These are phyloP conservation scores for Penicillium concentricum DNA, from an alignment of 2,329 filamentous ascomycete genomes.

Conservation along the genomic window DNA sequence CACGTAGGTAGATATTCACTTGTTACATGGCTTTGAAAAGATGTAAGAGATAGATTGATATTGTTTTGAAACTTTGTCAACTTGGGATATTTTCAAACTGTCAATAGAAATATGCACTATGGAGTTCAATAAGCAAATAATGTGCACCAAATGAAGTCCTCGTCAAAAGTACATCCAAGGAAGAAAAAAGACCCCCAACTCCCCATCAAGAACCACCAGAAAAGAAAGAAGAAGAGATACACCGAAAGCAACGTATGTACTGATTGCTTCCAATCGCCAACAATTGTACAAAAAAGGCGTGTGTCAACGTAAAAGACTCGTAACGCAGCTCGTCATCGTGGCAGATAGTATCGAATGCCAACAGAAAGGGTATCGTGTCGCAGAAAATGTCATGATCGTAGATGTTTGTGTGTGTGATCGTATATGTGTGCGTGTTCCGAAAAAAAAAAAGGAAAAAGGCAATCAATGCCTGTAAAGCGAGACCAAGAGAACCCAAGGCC, in stretches of 20 bases:
- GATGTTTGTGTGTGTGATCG: neutral
- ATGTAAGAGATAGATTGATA: neutral
- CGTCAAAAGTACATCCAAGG: neutral
- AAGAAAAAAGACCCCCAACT: neutral
- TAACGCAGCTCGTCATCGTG: neutral
- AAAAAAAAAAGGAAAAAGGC: neutral
- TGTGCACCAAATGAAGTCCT: neutral
- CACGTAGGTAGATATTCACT: neutral
- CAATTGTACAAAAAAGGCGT: conserved; percentile 2
- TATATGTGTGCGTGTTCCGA: neutral
- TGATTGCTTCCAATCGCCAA: neutral
- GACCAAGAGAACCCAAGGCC: neutral
- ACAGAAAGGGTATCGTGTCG: conserved; percentile 8
- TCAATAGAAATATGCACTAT: neutral
- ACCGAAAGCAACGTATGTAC: conserved; percentile 4
- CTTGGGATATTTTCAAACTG: neutral
- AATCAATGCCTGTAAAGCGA: neutral
- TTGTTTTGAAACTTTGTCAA: neutral
- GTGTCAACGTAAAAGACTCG: neutral
- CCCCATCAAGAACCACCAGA: neutral
- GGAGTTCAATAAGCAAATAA: neutral
- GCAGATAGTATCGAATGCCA: neutral
- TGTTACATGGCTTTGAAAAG: neutral
- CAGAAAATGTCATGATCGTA: conserved; percentile 5
- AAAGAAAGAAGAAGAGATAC: neutral